Conservation (phyloP, 306 rosid genomes). For the Nissolia schottii region DNA sequence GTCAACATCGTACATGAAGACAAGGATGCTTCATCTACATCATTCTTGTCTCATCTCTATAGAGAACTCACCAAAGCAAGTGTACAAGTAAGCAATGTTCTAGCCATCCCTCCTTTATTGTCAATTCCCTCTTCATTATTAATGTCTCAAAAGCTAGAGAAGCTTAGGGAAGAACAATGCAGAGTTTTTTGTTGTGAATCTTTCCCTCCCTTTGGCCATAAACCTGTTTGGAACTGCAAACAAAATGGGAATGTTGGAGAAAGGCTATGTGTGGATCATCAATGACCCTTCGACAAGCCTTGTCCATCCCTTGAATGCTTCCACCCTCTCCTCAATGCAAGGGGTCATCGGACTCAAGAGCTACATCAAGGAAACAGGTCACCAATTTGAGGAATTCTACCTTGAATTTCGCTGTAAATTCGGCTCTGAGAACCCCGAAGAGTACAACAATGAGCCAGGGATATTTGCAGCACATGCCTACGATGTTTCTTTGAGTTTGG, state of each 20-base stretch:
- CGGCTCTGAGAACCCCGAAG: conserved; percentile 29
- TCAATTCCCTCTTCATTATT: conserved; percentile 34
- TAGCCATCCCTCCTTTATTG: conserved; percentile 38
- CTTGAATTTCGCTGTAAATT: conserved; percentile 19
- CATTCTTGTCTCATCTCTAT: conserved; percentile 31
- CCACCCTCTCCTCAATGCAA: conserved; percentile 40
- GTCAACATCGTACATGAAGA: conserved; percentile 46
- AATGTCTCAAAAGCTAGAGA: conserved; percentile 36
- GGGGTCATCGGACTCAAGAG: conserved; percentile 50
- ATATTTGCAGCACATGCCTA: conserved; percentile 42
- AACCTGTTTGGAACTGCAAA: conserved; percentile 34
- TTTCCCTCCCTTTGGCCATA: conserved; percentile 33
- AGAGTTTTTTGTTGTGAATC: conserved; percentile 42
- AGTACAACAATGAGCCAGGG: conserved; percentile 41
- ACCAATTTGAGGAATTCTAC: conserved; percentile 16
- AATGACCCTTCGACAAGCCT: conserved; percentile 45
- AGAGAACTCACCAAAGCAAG: conserved; percentile 26
- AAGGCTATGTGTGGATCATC: conserved; percentile 53
- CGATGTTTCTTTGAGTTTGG: conserved; percentile 40
- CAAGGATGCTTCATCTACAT: conserved; percentile 24
- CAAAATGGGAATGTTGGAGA: conserved; percentile 46
- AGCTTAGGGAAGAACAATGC: conserved; percentile 28
- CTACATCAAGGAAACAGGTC: conserved; percentile 16
- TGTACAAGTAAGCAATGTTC: conserved; percentile 14
- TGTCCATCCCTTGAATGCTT: conserved; percentile 45